A percentile compares a stretch with the other conserved stretches of the same genome.
Conservation (phyloP, 192 early-diverging fungal species). For the Umbelopsis vinacea region DNA sequence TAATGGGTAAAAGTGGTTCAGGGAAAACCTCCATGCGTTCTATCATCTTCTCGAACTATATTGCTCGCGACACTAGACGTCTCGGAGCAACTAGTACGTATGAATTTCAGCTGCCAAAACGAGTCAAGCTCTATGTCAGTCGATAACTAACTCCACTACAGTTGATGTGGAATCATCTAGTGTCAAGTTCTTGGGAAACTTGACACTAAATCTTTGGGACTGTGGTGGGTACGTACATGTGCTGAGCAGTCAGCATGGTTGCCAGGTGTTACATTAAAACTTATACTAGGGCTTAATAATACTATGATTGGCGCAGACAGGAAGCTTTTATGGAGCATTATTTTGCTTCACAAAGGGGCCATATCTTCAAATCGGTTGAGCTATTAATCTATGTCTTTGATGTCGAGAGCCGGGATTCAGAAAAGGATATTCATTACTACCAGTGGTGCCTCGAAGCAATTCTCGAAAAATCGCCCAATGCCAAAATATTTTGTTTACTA, state of each 20-base stretch:
- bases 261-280: background rate
- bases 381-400: slow-evolving; percentile 99
- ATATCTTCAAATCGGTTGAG: slow-evolving; percentile 97
- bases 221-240: slow-evolving; percentile 71
- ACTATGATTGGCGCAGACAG: slow-evolving; percentile 58
- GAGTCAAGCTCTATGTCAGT: background rate
- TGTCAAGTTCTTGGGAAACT: slow-evolving; percentile 92
- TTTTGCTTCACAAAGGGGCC: slow-evolving; percentile 87
- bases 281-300: background rate
- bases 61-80: slow-evolving; percentile 91
- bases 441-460: slow-evolving; percentile 88
- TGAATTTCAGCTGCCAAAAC: background rate
- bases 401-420: slow-evolving; percentile 87
- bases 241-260: background rate
- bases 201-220: slow-evolving; percentile 97
- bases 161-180: slow-evolving; percentile 97
- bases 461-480: slow-evolving; percentile 78
- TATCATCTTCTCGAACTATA: slow-evolving; percentile 98
- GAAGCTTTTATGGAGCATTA: slow-evolving; percentile 97
- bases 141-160: slow-evolving; percentile 33
- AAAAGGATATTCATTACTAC: slow-evolving; percentile 91
- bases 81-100: slow-evolving; percentile 90
- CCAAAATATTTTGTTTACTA: slow-evolving; percentile 93
- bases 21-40: slow-evolving; percentile 99
- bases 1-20: slow-evolving; percentile 97